Conservation (phyloP, 352 stramenopile genomes). For the Pythium rishiriense region DNA sequence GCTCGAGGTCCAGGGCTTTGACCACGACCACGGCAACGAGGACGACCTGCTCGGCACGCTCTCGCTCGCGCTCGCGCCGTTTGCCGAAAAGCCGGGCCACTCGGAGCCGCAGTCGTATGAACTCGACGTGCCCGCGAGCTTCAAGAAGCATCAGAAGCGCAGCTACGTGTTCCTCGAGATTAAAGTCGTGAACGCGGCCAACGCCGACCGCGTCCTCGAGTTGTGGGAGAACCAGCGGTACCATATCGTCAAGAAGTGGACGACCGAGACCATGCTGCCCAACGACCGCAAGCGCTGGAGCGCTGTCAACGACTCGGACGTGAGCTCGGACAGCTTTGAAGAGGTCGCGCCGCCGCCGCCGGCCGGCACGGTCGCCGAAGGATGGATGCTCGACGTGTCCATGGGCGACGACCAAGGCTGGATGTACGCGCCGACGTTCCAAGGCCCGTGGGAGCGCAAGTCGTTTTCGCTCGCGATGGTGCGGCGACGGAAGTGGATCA, state of each 20-base stretch:
- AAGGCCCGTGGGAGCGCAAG: conserved; percentile 76
- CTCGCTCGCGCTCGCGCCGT: conserved; percentile 45
- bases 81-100: conserved; percentile 38
- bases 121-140: conserved; percentile 49
- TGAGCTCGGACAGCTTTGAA: conserved; percentile 67
- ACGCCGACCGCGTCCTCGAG: conserved; percentile 72
- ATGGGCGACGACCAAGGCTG: conserved; percentile 83
- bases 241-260: conserved; percentile 80
- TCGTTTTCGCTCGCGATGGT: conserved; percentile 75
- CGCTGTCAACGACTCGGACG: conserved; percentile 48
- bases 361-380: conserved; percentile 49
- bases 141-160: conserved; percentile 67
- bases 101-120: conserved; percentile 66
- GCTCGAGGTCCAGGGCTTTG: conserved; percentile 65
- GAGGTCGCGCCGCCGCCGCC: conserved; percentile 69
- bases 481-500: conserved; percentile 83
- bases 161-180: conserved; percentile 74
- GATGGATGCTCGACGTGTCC: conserved; percentile 76
- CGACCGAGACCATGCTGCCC: conserved; percentile 47
- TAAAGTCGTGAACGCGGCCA: conserved; percentile 50
- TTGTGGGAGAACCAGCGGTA: conserved; percentile 86
- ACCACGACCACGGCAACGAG: conserved; percentile 72
- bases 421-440: conserved; percentile 82
- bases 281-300: conserved; percentile 78
- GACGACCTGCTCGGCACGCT: conserved; percentile 79